Evolutionary conservation across 2,329 filamentous ascomycete genomes (phyloP), one percentile per base, ranked within the genome.

Genomic region (Aspergillus fructus): DNA sequence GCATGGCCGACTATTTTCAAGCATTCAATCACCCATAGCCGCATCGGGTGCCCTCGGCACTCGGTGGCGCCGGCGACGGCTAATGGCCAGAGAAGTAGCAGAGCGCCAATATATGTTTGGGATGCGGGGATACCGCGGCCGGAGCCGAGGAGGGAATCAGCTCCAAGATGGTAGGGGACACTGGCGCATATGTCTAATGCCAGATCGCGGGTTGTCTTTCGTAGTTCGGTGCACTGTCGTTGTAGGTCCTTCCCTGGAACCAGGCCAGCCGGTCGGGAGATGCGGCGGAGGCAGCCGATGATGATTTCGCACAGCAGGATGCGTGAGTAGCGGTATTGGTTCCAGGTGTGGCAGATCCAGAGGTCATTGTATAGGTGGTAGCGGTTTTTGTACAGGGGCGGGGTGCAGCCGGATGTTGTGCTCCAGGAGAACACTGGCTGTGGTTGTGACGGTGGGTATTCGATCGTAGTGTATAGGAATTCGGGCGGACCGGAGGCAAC

Each of bases 241-340:
- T 61, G 64, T 15, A 74, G 66, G 24, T 74, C 71, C 6, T 59
- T 62, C 2, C 71, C 66, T 3, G 66, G 46, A 1, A 59, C 58
- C 19, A 52, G 6, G 56, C 46, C 5, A 64, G 60, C n/a, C 63
- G 63, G 5, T 56, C 60, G 23, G 61, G 64, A 64, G 5, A 74
- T 57, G 46, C 64, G 58, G 15, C 62, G 56, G 23, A 74, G 63
- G 9, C 64, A 68, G 15, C 59, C 63, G 2, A 72, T 67, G 11
- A 87, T 77, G 40, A 78, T 74, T 59, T 84, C 78, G 64, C 78
- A 81, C 15, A 79, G 65, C 7, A 86, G 68, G 23, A 85, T 80
- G 15, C 83, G 79, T 5, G 78, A 77, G 77, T 82, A 85, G 21
- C 85, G 82, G 62, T 82, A 85, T 62, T 86, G 80, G 58, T 83